phyloP scores from a whole-genome alignment of 176 grass and related monocot species.

The Themeda triandra region DNA sequence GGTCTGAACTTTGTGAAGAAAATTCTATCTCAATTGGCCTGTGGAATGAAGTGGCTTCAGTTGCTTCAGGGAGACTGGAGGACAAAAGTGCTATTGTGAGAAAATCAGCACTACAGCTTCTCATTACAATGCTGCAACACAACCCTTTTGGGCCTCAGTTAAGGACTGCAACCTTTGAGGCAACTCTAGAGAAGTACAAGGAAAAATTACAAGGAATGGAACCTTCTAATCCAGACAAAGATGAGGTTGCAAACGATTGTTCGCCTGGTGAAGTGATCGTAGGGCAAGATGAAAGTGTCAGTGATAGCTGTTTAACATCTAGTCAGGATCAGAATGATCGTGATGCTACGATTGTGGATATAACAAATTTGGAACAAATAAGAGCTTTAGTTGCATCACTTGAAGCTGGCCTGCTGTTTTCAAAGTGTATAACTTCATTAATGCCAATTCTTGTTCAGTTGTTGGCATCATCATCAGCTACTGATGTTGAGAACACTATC shows the following conservation, averaged over 20 bases:
- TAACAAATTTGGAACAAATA: conserved; percentile 89
- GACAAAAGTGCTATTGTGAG: conserved; percentile 97
- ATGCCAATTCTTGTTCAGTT: conserved; percentile 90
- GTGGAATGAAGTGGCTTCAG: conserved; percentile 87
- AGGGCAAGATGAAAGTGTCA: conserved; percentile 74
- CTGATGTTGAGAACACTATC: conserved; percentile 95
- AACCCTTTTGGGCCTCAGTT: conserved; percentile 96
- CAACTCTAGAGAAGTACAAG: conserved; percentile 83
- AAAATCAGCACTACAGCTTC: conserved; percentile 85
- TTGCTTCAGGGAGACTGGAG: conserved; percentile 85
- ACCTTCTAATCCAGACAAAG: conserved; percentile 30
- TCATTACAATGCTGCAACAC: conserved; percentile 92
- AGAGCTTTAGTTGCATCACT: conserved; percentile 95
- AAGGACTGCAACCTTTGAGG: conserved; percentile 67
- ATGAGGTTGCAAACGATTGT: conserved; percentile 31
- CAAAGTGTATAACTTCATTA: conserved; percentile 69
- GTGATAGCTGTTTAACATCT: conserved; percentile 78
- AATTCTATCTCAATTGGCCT: conserved; percentile 92
- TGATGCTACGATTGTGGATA: conserved; percentile 55
- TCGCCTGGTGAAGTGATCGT: conserved; percentile 30
- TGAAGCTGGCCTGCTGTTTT: conserved; percentile 86
- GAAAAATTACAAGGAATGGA: conserved; percentile 79
- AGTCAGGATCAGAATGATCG: conserved; percentile 60
- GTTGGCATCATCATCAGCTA: conserved; percentile 80
- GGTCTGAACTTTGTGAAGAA: conserved; percentile 90